Base-by-base conservation (phyloP, 1,139 yeast genomes). In the Suhomyces anneliseae region DNA sequence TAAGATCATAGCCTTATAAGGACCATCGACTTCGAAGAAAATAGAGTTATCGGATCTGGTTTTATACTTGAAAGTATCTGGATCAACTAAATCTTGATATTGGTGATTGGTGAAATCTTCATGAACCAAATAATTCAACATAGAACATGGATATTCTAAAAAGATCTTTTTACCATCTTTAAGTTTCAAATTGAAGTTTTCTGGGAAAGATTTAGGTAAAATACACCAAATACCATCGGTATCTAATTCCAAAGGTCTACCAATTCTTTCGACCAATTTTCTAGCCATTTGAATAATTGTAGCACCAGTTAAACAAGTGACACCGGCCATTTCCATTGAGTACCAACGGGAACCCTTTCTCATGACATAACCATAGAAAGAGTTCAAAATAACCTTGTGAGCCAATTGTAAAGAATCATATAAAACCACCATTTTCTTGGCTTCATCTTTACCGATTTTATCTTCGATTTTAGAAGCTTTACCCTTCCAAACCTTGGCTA, bases 151-250 rank as follows among this genome's bases (percentile, higher is more conserved):
- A 63, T 93, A 95, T 24, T 96, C 95, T 45, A 92, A 74, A 43
- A 81, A 78, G 8, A 90, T 68, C 48, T 80, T 83, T 61, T 89
- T 89, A 6, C 98, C 99, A 59, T 86, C 85, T 54, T 82, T 81
- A 54, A 88, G 66, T 52, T 81, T 78, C 60, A 95, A 82, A 27
- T 76, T 75, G 63, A 78, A 90, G 56, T 90, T 88, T 60, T 93
- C 99, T 0, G 99, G 99, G 62, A 95, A 95, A 1, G 96, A 81
- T 41, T 81, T 78, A 1, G 99, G 99, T 43, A 95, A 72, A 55
- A 92, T 93, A 79, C 99, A 95, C 99, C 99, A 95, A 62, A 95
- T 95, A 74, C 99, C 99, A 76, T 95, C 99, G 0, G 99, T 95
- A 67, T 95, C 99, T 54, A 95, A 78, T 63, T 95, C 99, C 53